Conservation (phyloP, 345 rosid species). For the Aegle marmelos region DNA sequence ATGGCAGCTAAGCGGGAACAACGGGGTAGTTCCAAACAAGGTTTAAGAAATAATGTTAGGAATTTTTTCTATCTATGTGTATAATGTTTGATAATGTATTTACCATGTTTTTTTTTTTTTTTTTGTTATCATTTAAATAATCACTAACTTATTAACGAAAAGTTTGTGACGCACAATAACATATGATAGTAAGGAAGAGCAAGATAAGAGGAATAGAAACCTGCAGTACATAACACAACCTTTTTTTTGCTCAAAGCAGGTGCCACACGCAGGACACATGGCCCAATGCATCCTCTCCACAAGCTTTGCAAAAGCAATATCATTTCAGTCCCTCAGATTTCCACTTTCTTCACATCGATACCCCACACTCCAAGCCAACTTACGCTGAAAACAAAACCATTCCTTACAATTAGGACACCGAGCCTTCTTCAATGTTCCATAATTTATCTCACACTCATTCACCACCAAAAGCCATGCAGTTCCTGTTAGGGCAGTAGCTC, state of each 20-base stretch:
- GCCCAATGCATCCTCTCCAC: conserved; percentile 6
- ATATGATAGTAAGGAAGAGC: no score
- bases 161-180: background rate
- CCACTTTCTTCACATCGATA: conserved; percentile 12
- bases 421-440: conserved; percentile 18
- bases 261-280: conserved; percentile 22
- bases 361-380: conserved; percentile 27
- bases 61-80: no score
- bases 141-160: no score
- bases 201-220: no score
- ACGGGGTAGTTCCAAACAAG: no score
- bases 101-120: no score
- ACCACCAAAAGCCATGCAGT: conserved; percentile 16
- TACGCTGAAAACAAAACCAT: conserved; percentile 27
- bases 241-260: conserved; percentile 20
- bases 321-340: no score
- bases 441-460: conserved; percentile 19
- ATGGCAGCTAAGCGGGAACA: no score
- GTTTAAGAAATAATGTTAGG: no score
- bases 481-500: conserved; percentile 30
- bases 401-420: conserved; percentile 27
- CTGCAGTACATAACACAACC: conserved; percentile 11
- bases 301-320: no score
- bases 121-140: no score
- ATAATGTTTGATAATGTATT: no score